A percentile compares a stretch with the other conserved stretches of the same genome.
Evolutionary conservation across 495 filamentous ascomycete species (phyloP).

Genomic region (Aspergillus mulundensis): DNA sequence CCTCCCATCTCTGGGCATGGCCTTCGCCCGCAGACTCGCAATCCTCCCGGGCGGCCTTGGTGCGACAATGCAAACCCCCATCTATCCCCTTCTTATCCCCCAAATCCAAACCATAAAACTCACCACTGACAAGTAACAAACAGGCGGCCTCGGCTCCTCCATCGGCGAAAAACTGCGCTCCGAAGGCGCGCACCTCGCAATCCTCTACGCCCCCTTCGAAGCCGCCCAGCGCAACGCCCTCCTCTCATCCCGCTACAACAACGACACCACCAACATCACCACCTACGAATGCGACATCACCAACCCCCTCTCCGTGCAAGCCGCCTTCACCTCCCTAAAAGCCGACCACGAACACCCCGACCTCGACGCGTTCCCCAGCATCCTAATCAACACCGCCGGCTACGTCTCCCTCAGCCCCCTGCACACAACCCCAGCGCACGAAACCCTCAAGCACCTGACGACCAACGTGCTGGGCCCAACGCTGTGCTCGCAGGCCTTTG

Average conservation of each 20-base stretch:
- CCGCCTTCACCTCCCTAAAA: constrained; percentile 27
- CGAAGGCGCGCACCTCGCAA: constrained; percentile 35
- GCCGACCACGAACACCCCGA: constrained; percentile 18
- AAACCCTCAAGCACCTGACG: constrained; percentile 38
- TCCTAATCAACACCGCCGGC: constrained; percentile 41
- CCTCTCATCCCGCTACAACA: constrained; percentile 26
- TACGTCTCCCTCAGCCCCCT: constrained; percentile 41
- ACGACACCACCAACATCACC: constrained; percentile 21
- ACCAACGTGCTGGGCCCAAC: constrained; percentile 37
- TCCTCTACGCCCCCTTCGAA: constrained; percentile 42
- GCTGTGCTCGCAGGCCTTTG: constrained; percentile 43
- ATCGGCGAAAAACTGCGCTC: constrained; percentile 36
- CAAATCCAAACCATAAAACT: neutral
- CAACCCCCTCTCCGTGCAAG: constrained; percentile 32
- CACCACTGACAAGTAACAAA: neutral
- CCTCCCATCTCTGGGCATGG: neutral
- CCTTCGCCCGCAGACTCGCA: constrained; percentile 18
- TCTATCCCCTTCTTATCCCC: neutral
- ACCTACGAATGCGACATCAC: constrained; percentile 44
- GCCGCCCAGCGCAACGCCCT: constrained; percentile 33
- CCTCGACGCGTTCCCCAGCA: constrained; percentile 28
- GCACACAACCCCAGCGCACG: constrained; percentile 34
- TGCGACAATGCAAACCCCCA: constrained; percentile 12
- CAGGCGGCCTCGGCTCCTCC: constrained; percentile 39
- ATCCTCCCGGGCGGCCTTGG: constrained; percentile 40